A percentile compares a stretch with the other conserved stretches of the same genome.
Evolutionary conservation across 2,329 filamentous ascomycete species (phyloP).

Genomic region (Huntiella abstrusa): DNA sequence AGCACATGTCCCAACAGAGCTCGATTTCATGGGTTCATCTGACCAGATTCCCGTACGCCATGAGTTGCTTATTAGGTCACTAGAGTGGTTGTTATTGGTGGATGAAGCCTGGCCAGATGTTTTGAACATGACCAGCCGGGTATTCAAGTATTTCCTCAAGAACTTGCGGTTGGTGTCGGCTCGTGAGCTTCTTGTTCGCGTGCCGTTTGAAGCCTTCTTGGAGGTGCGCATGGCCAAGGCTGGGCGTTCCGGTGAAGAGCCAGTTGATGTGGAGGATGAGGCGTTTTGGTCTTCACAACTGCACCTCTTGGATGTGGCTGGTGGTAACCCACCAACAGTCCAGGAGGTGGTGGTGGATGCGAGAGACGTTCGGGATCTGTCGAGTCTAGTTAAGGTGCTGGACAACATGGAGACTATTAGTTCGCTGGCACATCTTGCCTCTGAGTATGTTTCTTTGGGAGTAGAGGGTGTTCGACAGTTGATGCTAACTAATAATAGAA

Average conservation of each 20-base stretch:
- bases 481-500: slow-evolving; percentile 13
- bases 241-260: slow-evolving; percentile 19
- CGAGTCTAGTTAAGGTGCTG: slow-evolving; percentile 44
- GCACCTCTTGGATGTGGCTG: slow-evolving; percentile 5
- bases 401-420: slow-evolving; percentile 51
- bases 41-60: slow-evolving; percentile 45
- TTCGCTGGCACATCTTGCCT: slow-evolving; percentile 30
- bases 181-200: slow-evolving; percentile 31
- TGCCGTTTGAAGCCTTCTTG: slow-evolving; percentile 31
- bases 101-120: slow-evolving; percentile 54
- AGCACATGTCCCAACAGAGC: slow-evolving; percentile 19
- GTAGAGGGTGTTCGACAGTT: neutral
- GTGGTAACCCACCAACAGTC: slow-evolving; percentile 15
- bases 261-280: slow-evolving; percentile 20
- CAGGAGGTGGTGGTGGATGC: slow-evolving; percentile 34
- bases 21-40: slow-evolving; percentile 43
- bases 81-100: slow-evolving; percentile 71
- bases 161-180: slow-evolving; percentile 34
- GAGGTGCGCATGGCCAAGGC: slow-evolving; percentile 18
- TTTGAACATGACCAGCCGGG: slow-evolving; percentile 46
- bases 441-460: slow-evolving; percentile 27
- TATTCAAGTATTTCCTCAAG: slow-evolving; percentile 70
- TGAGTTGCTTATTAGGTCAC: slow-evolving; percentile 51
- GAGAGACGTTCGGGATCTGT: slow-evolving; percentile 47
- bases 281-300: slow-evolving; percentile 22